Base-by-base conservation (phyloP, 139 green algal genomes). In the Coelastrella sp. region DNA sequence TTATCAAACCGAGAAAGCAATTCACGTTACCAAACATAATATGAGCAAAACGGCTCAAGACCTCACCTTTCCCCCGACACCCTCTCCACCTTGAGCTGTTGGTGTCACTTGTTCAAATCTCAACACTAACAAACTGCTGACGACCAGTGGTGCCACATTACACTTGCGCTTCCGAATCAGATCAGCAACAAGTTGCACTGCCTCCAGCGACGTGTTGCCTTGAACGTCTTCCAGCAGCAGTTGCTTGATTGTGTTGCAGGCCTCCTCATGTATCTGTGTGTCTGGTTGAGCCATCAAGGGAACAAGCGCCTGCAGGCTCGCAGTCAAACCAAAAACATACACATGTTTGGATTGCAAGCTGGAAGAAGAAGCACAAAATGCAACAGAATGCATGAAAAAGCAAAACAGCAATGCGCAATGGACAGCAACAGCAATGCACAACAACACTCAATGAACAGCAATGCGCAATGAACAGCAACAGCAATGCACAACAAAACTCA, bases 101-200 rank as follows among this genome's bases (percentile, higher is more conserved):
- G 86, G 83, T 17, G 32, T 88, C 3, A 96, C 92, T 54, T 95
- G 89, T 8, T 82, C 90, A 87, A 96, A 95, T 32, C 90, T 64
- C 73, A 97, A 89, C 83, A 93, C 92, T 57, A 95, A 82, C 89
- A 97, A 90, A 13, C 65, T 75, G 5, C 86, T 74, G 59, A 96
- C 93, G 16, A 96, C 91, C 47, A 95, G 75, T 4, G 95, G 93
- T 1, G 85, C 91, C 66, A 75, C 92, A 13, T 73, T 57, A 82
- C 96, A 98, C 85, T 95, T 96, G 87, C 85, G 81, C 76, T 71
- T 57, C 7, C 92, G 93, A 73, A 99, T 95, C 56, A 99, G 92
- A 85, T 99, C 97, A 5, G 97, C 97, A 65, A 99, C 92, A 75
- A 99, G 95, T 95, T 99, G 96, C 90, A 98, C 94, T 17, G 94